Base-by-base conservation (phyloP, 257 asterid genomes). In the Nicotiana obtusifolia region DNA sequence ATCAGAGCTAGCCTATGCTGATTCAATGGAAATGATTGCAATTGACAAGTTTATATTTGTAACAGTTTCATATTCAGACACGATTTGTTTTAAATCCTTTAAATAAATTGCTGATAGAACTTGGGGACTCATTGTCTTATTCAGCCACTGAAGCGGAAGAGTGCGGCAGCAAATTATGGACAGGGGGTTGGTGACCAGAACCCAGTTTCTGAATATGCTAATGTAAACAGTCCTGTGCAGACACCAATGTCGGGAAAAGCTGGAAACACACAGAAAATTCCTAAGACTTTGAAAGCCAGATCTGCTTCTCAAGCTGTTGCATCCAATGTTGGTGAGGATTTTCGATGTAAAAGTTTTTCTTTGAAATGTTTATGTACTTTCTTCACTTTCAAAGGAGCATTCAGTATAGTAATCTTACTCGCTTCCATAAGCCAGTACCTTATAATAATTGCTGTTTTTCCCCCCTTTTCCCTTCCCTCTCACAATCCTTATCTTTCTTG, bases 281-380 rank as follows among this genome's bases (percentile, higher is more conserved):
- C 98, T 31, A 92, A 97, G 90, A 86, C 92, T 66, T 84, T 93
- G 64, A 95, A 91, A 90, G 86, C 97, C 81, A 93, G 83, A 90
- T 90, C 89, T 82, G 89, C 87, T 71, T 84, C 95, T 35, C 95
- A 87, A 83, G 56, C 81, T 67, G 90, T 89, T 77, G 78, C 86
- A 33, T 33, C 91, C 86, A 90, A 91, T 86, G 86, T 86, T 84
- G 98, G 99, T 96, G 90, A 88, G 90, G 19, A 67, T 69, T 85
- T 61, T 64, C 80, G 10, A 81, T 41, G 35, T 78, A 75, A 75
- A 64, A 77, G 31, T 60, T 61, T 82, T 81, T 28, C 41, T 65
- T 35, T n/a, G 53, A 59, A 57, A 67, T 19, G 75, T 64, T 67
- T 41, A 31, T 33, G 33, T 73, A 22, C 52, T 68, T 1, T 49